Conservation (phyloP, 2,329 filamentous ascomycete species). For the Alternaria sp. region DNA sequence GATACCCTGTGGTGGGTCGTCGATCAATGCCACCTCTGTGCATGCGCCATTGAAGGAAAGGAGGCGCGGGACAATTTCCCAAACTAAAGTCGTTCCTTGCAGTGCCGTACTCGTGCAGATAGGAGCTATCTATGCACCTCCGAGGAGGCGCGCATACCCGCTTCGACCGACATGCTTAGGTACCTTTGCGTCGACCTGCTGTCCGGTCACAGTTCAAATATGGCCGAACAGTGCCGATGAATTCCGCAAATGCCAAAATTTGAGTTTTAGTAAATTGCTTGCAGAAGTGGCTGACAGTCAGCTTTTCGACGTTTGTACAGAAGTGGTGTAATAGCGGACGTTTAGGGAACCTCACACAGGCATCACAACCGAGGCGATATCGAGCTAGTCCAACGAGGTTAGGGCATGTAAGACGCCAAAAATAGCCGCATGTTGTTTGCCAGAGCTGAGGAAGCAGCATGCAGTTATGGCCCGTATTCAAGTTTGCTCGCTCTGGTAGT, state of each 20-base stretch:
- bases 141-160: slow-evolving; percentile 10
- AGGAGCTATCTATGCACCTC: not conserved
- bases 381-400: slow-evolving; percentile 2
- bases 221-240: not conserved
- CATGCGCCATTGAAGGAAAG: not conserved
- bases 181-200: not conserved
- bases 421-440: slow-evolving; percentile 21
- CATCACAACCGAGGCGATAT: slow-evolving; percentile 11
- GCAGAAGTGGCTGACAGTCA: not conserved
- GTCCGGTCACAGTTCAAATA: not conserved
- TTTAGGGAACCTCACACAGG: slow-evolving; percentile 12
- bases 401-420: slow-evolving; percentile 22
- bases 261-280: not conserved
- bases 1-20: not conserved
- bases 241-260: not conserved
- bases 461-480: not conserved
- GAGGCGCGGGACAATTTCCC: not conserved
- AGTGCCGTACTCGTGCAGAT: slow-evolving; percentile 7
- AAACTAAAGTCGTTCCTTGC: not conserved
- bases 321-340: slow-evolving; percentile 14
- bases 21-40: not conserved
- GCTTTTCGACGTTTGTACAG: slow-evolving; percentile 3
- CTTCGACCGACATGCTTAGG: not conserved
- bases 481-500: not conserved
- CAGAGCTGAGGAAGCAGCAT: slow-evolving; percentile 17